These are phyloP conservation scores for Pugionium cornutum DNA, from an alignment of 345 rosid genomes.

Conservation along the genomic window DNA sequence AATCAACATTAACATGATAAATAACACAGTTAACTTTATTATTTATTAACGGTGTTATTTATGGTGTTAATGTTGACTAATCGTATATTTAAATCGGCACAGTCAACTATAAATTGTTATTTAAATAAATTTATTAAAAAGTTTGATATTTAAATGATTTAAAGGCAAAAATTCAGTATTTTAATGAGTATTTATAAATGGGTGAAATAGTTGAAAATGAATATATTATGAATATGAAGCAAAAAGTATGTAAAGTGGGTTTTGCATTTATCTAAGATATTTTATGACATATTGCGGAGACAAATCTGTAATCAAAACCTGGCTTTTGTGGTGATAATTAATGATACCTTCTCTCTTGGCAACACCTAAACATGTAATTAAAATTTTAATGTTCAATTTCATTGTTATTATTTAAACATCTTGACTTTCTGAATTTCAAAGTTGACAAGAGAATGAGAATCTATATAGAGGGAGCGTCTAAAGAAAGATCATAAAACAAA, in stretches of 20 bases:
- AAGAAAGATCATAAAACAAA: constrained; percentile 29
- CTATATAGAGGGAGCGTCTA: constrained; percentile 9
- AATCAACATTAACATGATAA: no score
- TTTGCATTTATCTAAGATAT: constrained; percentile 18
- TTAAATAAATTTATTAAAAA: no score
- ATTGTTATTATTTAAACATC: constrained; percentile 9
- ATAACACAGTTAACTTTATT: no score
- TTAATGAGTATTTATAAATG: no score
- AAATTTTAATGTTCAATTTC: constrained; percentile 1
- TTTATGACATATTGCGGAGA: constrained; percentile 15
- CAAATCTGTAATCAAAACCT: constrained; percentile 26
- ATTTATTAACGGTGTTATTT: no score
- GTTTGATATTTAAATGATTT: background rate
- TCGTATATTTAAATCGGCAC: no score
- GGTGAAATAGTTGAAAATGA: background rate
- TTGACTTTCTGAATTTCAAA: constrained; percentile 23
- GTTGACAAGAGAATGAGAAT: constrained; percentile 43
- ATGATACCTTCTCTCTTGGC: constrained; percentile 11
- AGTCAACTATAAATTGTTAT: no score
- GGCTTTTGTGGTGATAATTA: constrained; percentile 19
- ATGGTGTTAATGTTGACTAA: no score
- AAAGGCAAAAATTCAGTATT: background rate
- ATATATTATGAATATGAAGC: constrained; percentile 11
- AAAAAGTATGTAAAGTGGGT: constrained; percentile 15
- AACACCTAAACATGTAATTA: constrained; percentile 4